These are phyloP conservation scores for Rosa lucieae DNA, from an alignment of 306 rosid species.

Conservation along the genomic window DNA sequence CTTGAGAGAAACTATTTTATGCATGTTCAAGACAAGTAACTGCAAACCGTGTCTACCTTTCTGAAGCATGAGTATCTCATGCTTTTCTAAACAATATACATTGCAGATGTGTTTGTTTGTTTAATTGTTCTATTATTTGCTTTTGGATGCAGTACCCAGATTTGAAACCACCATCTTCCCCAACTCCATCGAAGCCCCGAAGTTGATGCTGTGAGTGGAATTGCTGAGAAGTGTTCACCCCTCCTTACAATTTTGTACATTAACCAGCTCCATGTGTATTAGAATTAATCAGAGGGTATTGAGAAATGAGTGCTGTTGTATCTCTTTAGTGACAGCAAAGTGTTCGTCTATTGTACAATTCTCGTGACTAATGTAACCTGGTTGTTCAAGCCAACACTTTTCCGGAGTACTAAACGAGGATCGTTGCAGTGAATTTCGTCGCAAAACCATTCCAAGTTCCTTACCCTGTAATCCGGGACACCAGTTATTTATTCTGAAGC, in stretches of 20 bases:
- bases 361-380: not conserved
- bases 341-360: slow-evolving; percentile 8
- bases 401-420: not conserved
- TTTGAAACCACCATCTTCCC: slow-evolving; percentile 81
- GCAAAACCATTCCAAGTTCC: not conserved
- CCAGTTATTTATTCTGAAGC: not conserved
- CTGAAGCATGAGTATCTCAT: not conserved
- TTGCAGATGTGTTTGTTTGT: not conserved
- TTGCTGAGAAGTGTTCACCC: slow-evolving; percentile 1
- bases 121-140: not conserved
- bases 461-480: not conserved
- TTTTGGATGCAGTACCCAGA: slow-evolving; percentile 64
- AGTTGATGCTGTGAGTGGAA: slow-evolving; percentile 17
- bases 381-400: not conserved
- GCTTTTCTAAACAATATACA: no score
- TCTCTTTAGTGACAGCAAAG: not conserved
- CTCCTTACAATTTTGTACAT: slow-evolving; percentile 17
- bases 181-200: slow-evolving; percentile 70
- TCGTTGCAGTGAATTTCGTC: not conserved
- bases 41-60: not conserved
- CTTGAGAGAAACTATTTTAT: not conserved
- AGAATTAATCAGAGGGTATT: not conserved
- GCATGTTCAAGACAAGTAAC: not conserved
- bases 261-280: not conserved
- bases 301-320: not conserved